Conservation (phyloP, 371 early-diverging fungal species). For the Rhizopus stolonifer region DNA sequence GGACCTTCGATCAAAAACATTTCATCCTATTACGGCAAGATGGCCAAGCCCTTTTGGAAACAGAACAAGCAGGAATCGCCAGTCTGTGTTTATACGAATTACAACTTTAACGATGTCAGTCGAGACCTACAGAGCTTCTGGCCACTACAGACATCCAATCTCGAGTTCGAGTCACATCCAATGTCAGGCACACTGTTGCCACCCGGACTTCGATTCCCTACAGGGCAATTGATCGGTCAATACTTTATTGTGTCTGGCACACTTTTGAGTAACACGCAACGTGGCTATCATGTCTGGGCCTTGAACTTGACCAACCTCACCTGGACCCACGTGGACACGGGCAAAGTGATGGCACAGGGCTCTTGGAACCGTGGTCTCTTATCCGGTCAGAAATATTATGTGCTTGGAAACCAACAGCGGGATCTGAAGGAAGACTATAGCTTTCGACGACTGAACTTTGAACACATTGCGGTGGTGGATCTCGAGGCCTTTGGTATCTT, state of each 20-base stretch:
- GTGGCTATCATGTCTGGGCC: slow-evolving; percentile 75
- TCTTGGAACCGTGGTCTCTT: slow-evolving; percentile 84
- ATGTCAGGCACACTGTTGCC: slow-evolving; percentile 62
- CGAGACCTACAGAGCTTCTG: slow-evolving; percentile 69
- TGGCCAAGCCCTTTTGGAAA: slow-evolving; percentile 17
- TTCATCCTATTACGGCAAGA: slow-evolving; percentile 7
- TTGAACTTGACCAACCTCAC: slow-evolving; percentile 59
- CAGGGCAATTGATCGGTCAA: slow-evolving; percentile 69
- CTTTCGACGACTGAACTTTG: slow-evolving; percentile 69
- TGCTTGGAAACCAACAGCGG: slow-evolving; percentile 74
- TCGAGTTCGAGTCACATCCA: slow-evolving; percentile 55
- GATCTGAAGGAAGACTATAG: slow-evolving; percentile 76
- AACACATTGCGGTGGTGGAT: slow-evolving; percentile 65
- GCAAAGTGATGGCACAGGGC: slow-evolving; percentile 60
- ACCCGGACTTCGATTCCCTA: slow-evolving; percentile 80
- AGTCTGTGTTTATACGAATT: slow-evolving; percentile 73
- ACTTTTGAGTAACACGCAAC: slow-evolving; percentile 59
- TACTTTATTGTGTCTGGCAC: slow-evolving; percentile 76
- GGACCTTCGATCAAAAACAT: slow-evolving; percentile 9
- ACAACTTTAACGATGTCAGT: slow-evolving; percentile 75
- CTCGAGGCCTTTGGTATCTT: slow-evolving; percentile 69
- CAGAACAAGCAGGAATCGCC: slow-evolving; percentile 21
- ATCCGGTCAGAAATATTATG: slow-evolving; percentile 57
- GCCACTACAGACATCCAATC: slow-evolving; percentile 22
- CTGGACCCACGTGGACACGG: slow-evolving; percentile 73